These are phyloP conservation scores for Heterobasidion irregulare DNA, from an alignment of 1,284 basidiomycete species.

Conservation along the genomic window DNA sequence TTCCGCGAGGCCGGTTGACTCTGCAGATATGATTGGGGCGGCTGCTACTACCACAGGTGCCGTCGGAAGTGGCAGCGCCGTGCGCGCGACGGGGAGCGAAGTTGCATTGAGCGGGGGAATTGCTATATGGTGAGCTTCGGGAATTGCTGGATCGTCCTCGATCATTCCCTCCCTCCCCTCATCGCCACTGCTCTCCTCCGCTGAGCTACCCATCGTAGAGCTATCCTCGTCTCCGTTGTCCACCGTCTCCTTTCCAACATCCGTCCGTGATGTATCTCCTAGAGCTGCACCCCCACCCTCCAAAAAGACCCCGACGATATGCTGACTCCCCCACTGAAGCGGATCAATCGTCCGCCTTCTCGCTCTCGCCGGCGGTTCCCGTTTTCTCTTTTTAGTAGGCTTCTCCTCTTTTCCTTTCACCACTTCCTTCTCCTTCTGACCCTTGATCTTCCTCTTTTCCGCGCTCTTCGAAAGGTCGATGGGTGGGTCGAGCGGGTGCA, in stretches of 20 bases:
- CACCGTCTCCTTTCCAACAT: constrained; percentile 1
- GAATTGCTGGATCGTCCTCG: not conserved
- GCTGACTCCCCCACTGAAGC: constrained; percentile 53
- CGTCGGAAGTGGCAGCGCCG: not conserved
- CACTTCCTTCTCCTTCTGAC: constrained; percentile 4
- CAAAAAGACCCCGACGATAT: constrained; percentile 59
- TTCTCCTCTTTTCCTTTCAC: not conserved
- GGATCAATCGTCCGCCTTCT: constrained; percentile 56
- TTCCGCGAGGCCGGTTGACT: constrained; percentile 24
- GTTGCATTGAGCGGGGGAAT: not conserved
- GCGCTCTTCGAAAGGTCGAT: constrained; percentile 10
- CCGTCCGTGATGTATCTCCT: not conserved
- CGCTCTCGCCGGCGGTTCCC: constrained; percentile 33
- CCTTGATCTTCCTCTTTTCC: constrained; percentile 6
- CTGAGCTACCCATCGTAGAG: not conserved
- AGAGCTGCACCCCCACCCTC: constrained; percentile 24
- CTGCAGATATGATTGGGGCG: constrained; percentile 7
- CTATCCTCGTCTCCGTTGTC: constrained; percentile 6
- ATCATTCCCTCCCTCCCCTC: constrained; percentile 10
- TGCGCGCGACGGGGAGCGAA: not conserved
- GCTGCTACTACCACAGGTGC: not conserved
- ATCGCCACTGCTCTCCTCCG: constrained; percentile 9
- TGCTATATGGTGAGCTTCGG: not conserved
- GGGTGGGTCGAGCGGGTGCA: constrained; percentile 42
- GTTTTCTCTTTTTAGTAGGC: constrained; percentile 11